phyloP scores from a whole-genome alignment of 2,329 filamentous ascomycete species.

The Rhytidhysteron rufulum region DNA sequence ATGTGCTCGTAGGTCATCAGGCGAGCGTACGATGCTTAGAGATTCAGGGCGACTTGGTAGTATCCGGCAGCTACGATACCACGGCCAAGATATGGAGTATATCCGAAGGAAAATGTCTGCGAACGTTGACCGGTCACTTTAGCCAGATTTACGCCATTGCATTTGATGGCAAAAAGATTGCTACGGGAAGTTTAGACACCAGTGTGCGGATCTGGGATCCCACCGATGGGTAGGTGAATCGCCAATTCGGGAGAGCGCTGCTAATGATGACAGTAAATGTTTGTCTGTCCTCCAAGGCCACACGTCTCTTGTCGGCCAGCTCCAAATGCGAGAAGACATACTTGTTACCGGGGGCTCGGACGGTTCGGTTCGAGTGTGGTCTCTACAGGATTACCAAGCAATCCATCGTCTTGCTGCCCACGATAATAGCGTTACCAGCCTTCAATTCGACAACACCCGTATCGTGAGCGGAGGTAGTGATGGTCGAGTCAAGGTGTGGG shows the following conservation, averaged over 20 bases:
- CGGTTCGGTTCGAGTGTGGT: slow-evolving; percentile 95
- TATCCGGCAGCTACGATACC: slow-evolving; percentile 98
- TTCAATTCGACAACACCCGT: slow-evolving; percentile 93
- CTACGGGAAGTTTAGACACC: slow-evolving; percentile 93
- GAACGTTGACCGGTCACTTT: slow-evolving; percentile 89
- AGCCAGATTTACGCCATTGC: slow-evolving; percentile 99
- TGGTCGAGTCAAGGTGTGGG: slow-evolving; percentile 98
- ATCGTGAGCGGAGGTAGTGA: slow-evolving; percentile 96
- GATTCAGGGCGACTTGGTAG: slow-evolving; percentile 92
- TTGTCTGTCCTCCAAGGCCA: slow-evolving; percentile 93
- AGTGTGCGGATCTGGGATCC: slow-evolving; percentile 97
- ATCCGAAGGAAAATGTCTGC: slow-evolving; percentile 85
- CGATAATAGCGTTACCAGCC: slow-evolving; percentile 95
- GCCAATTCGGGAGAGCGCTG: slow-evolving; percentile 5
- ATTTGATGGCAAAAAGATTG: slow-evolving; percentile 89
- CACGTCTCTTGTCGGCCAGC: slow-evolving; percentile 91
- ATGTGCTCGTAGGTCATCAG: slow-evolving; percentile 90
- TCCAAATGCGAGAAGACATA: slow-evolving; percentile 93
- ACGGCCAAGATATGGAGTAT: slow-evolving; percentile 98
- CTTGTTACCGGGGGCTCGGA: slow-evolving; percentile 95
- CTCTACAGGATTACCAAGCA: slow-evolving; percentile 79
- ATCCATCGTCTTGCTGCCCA: slow-evolving; percentile 95
- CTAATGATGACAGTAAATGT: slow-evolving; percentile 52
- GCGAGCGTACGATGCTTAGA: slow-evolving; percentile 93
- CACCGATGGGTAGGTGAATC: slow-evolving; percentile 65